Conservation (phyloP, 129 eudicot species). For the Lonicera japonica region DNA sequence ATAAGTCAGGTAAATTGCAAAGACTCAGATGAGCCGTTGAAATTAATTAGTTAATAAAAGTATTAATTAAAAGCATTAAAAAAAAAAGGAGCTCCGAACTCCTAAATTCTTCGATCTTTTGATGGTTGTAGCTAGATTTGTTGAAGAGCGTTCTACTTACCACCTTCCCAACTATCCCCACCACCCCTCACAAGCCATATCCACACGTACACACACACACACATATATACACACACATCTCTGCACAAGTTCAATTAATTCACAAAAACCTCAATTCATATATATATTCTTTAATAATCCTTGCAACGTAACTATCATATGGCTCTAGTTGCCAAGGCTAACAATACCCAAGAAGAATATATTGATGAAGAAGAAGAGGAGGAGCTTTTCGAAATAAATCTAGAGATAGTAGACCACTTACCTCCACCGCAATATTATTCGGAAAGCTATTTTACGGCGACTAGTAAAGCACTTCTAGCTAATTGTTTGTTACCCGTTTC, state of each 20-base stretch:
- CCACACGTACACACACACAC: not conserved
- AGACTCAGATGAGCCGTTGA: no score
- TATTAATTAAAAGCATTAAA: no score
- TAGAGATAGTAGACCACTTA: constrained; percentile 37
- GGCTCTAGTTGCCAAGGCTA: constrained; percentile 20
- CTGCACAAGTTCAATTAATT: no score
- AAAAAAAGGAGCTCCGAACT: no score
- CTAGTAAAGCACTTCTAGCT: constrained; percentile 46
- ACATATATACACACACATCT: not conserved
- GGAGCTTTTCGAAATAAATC: constrained; percentile 62
- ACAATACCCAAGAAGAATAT: constrained; percentile 3
- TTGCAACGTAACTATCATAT: constrained; percentile 8
- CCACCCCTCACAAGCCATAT: constrained; percentile 24
- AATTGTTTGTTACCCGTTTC: constrained; percentile 67
- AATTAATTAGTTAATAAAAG: no score
- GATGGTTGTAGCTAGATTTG: constrained; percentile 12
- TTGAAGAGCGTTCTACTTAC: constrained; percentile 28
- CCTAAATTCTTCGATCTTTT: no score
- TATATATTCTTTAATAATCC: no score
- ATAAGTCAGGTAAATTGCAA: no score
- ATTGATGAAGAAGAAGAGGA: constrained; percentile 44
- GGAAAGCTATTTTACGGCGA: constrained; percentile 43
- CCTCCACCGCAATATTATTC: constrained; percentile 48
- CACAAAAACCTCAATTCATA: no score
- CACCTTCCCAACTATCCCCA: constrained; percentile 27